These are phyloP conservation scores for Pterocarpus santalinus DNA, from an alignment of 306 rosid species.

Conservation along the genomic window DNA sequence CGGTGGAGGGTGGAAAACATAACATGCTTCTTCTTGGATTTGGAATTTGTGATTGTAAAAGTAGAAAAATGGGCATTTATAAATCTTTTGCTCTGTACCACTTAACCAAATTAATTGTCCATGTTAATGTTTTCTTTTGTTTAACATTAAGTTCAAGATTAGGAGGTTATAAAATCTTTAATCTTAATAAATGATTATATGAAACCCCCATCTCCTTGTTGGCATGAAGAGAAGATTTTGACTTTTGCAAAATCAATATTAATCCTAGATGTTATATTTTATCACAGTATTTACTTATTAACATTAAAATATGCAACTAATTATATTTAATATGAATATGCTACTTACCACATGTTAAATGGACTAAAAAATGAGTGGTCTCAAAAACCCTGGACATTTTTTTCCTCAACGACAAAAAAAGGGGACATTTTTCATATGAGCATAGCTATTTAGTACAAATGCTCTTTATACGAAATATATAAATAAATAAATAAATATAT, in stretches of 20 bases:
- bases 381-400: background rate
- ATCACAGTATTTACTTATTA: background rate
- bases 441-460: too few species aligned
- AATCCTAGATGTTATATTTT: background rate
- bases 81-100: too few species aligned
- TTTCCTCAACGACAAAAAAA: too few species aligned
- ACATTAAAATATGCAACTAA: background rate
- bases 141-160: constrained; percentile 19
- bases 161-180: constrained; percentile 40
- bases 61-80: too few species aligned
- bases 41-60: too few species aligned
- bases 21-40: too few species aligned
- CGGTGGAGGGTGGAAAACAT: too few species aligned
- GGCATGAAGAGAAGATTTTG: constrained; percentile 35
- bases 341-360: constrained; percentile 9
- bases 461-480: too few species aligned
- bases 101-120: too few species aligned
- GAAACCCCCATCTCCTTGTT: constrained; percentile 4
- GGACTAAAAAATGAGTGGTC: background rate
- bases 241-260: constrained; percentile 32
- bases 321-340: background rate
- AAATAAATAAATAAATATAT: background rate
- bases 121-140: constrained; percentile 16
- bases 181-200: constrained; percentile 36
- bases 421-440: too few species aligned